Conservation (phyloP, 331 rosid genomes). For the Cydonia oblonga region DNA sequence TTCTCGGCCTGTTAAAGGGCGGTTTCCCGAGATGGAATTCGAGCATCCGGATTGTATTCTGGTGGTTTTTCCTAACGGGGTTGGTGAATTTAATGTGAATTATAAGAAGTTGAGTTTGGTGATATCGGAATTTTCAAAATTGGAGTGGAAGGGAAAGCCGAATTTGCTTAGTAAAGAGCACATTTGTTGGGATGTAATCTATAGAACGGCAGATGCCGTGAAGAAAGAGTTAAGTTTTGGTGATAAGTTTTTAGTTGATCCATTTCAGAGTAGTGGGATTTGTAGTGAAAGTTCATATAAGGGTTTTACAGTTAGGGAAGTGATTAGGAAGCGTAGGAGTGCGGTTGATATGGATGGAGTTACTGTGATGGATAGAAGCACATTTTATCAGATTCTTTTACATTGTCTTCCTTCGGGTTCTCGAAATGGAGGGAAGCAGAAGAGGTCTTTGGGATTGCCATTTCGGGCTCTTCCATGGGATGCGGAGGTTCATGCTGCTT, state of each 20-base stretch:
- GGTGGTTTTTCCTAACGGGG: constrained; percentile 53
- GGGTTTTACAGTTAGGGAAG: constrained; percentile 50
- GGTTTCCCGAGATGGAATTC: constrained; percentile 70
- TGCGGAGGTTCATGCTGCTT: constrained; percentile 79
- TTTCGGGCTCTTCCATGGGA: constrained; percentile 76
- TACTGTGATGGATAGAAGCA: constrained; percentile 45
- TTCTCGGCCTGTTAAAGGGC: constrained; percentile 52
- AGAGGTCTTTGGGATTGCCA: constrained; percentile 48
- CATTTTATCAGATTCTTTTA: constrained; percentile 66
- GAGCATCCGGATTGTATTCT: constrained; percentile 91
- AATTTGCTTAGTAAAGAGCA: constrained; percentile 84
- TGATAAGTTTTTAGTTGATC: constrained; percentile 25
- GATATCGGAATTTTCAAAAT: constrained; percentile 31
- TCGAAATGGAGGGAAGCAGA: constrained; percentile 37
- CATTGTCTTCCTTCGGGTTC: constrained; percentile 93
- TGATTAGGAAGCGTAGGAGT: constrained; percentile 81
- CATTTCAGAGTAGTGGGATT: constrained; percentile 52
- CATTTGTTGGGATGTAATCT: constrained; percentile 79
- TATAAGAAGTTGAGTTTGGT: constrained; percentile 45
- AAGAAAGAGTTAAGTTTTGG: constrained; percentile 43
- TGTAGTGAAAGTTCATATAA: constrained; percentile 39
- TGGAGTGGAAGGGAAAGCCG: constrained; percentile 75
- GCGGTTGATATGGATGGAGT: constrained; percentile 93
- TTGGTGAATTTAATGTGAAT: constrained; percentile 40
- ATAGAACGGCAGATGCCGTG: constrained; percentile 60